Evolutionary conservation across 257 asterid genomes (phyloP).

Genomic region (Capsicum chinense): DNA sequence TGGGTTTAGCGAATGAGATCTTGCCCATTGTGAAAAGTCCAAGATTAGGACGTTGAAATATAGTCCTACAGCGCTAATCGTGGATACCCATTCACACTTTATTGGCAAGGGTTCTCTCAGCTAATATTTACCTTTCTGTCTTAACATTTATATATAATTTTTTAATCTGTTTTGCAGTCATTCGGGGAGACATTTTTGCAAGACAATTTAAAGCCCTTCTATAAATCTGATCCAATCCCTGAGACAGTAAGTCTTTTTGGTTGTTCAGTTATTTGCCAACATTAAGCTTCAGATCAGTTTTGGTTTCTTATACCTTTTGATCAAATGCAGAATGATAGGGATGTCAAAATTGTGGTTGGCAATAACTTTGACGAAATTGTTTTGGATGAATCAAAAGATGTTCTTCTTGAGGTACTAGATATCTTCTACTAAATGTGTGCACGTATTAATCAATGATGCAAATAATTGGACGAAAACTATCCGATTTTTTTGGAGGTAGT

Average conservation of each 20-base stretch:
- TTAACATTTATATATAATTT: not conserved
- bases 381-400: slow-evolving; percentile 93
- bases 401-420: slow-evolving; percentile 87
- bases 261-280: not conserved
- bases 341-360: slow-evolving; percentile 90
- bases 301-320: slow-evolving; percentile 8
- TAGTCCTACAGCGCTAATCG: not conserved
- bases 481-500: not conserved
- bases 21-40: not conserved
- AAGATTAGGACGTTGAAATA: not conserved
- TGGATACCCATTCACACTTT: not conserved
- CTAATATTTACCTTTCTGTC: slow-evolving; percentile 1
- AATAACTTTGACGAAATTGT: slow-evolving; percentile 91
- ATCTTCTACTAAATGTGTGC: slow-evolving; percentile 20
- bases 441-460: not conserved
- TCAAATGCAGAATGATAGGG: slow-evolving; percentile 75
- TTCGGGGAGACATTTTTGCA: slow-evolving; percentile 77
- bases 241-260: slow-evolving; percentile 55
- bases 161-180: slow-evolving; percentile 46
- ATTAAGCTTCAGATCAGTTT: slow-evolving; percentile 6
- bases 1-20: not conserved
- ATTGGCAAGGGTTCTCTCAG: not conserved
- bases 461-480: not conserved
- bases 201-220: slow-evolving; percentile 86
- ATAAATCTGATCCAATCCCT: slow-evolving; percentile 92